Conservation (phyloP, 805 yeast genomes). For the Sugiyamaella valdiviana region DNA sequence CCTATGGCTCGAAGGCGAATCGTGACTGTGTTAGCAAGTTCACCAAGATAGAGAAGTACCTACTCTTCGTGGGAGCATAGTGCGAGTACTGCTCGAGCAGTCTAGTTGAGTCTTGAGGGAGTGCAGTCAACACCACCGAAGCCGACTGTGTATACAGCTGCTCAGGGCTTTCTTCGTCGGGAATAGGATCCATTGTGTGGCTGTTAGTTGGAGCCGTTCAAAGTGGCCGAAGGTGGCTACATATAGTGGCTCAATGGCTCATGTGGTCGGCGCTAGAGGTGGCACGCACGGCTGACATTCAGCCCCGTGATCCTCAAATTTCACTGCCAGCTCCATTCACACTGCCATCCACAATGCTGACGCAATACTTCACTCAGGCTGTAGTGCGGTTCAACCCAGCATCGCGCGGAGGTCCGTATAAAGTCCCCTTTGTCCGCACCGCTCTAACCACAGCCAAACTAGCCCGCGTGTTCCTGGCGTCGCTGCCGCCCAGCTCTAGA, state of each 20-base stretch:
- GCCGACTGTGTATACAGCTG: constrained; percentile 29
- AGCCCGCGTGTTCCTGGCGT: constrained; percentile 71
- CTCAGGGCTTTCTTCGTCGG: constrained; percentile 27
- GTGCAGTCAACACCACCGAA: constrained; percentile 27
- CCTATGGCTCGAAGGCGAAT: constrained; percentile 51
- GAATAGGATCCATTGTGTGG: constrained; percentile 19
- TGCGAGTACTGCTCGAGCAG: constrained; percentile 25
- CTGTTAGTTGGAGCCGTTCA: too few species aligned
- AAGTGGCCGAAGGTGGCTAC: too few species aligned
- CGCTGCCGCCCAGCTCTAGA: constrained; percentile 72
- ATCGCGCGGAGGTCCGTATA: constrained; percentile 46
- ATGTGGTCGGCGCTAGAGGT: too few species aligned
- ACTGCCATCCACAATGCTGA: constrained; percentile 52
- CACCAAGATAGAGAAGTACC: not conserved
- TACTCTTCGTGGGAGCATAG: constrained; percentile 20
- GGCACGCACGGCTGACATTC: not conserved
- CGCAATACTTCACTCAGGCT: constrained; percentile 79
- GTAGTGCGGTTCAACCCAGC: constrained; percentile 75
- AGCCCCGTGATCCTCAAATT: not conserved
- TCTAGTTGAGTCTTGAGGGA: constrained; percentile 28
- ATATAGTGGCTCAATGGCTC: too few species aligned
- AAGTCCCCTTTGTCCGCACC: not conserved
- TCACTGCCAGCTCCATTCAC: not conserved
- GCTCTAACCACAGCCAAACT: constrained; percentile 47
- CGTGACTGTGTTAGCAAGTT: constrained; percentile 28